Percentiles rank a stretch among this genome's conserved stretches.
Conservation (phyloP, 257 asterid species). For the Misopates orontium region DNA sequence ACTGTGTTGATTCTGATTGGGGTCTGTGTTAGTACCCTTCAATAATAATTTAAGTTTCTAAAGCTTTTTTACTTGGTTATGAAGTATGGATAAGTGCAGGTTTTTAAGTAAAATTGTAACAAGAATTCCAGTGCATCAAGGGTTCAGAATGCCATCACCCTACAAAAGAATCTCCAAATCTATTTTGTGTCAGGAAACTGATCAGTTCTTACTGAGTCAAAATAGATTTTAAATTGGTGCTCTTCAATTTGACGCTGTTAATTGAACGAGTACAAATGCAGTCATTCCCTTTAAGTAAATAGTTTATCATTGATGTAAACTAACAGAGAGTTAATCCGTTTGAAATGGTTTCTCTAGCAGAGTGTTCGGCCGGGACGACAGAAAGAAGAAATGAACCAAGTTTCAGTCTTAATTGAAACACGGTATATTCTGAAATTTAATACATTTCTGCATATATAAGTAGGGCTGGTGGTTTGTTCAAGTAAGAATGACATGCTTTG, state of each 20-base stretch:
- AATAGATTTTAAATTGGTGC: too few relatives aligned
- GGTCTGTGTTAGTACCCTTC: too few relatives aligned
- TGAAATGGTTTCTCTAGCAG: slow-evolving; percentile 42
- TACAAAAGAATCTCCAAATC: too few relatives aligned
- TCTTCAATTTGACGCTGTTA: slow-evolving; percentile 2
- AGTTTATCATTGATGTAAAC: background rate
- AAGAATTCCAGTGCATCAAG: too few relatives aligned
- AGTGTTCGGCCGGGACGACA: slow-evolving; percentile 45
- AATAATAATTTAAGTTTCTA: too few relatives aligned
- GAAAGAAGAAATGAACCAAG: slow-evolving; percentile 38
- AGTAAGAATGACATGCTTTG: slow-evolving; percentile 2
- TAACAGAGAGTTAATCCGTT: slow-evolving; percentile 16
- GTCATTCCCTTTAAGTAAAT: background rate
- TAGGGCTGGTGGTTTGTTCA: background rate
- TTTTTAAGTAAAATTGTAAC: too few relatives aligned
- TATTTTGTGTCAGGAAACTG: too few relatives aligned
- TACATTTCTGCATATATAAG: background rate
- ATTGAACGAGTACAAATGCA: background rate
- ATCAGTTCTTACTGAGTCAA: too few relatives aligned
- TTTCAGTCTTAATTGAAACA: slow-evolving; percentile 62
- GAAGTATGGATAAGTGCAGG: too few relatives aligned
- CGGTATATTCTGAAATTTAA: slow-evolving; percentile 48
- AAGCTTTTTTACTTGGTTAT: too few relatives aligned
- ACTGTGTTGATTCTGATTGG: too few relatives aligned
- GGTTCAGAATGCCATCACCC: too few relatives aligned